Conservation (phyloP, 345 rosid genomes). For the Arabidopsis suecica region DNA sequence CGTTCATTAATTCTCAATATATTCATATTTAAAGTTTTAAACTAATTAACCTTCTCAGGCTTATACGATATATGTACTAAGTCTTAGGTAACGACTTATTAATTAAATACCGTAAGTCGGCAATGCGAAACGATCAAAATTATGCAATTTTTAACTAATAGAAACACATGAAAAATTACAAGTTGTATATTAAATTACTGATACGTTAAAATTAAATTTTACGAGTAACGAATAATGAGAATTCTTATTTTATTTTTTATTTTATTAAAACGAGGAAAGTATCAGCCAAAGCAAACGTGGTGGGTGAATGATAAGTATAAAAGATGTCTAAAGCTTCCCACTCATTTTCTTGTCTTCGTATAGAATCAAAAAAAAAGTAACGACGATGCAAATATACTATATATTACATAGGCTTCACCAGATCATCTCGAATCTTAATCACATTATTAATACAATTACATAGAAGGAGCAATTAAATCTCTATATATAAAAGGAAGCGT, state of each 20-base stretch:
- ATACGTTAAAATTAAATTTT: neutral
- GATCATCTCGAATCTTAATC: constrained; percentile 5
- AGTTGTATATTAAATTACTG: neutral
- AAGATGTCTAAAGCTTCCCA: neutral
- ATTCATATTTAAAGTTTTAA: neutral
- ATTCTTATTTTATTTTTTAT: no score
- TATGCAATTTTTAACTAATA: neutral
- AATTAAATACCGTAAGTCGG: neutral
- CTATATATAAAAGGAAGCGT: constrained; percentile 21
- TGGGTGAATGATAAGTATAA: neutral
- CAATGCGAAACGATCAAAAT: neutral
- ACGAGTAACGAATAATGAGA: neutral
- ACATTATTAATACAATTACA: neutral
- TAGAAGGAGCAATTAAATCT: neutral
- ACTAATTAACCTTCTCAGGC: neutral
- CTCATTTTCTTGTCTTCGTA: neutral
- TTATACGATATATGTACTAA: neutral
- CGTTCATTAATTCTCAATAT: neutral
- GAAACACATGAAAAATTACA: neutral
- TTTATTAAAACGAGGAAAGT: no score
- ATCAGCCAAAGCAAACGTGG: constrained; percentile 18
- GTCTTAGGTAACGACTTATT: neutral
- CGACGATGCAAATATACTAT: neutral
- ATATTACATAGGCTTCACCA: neutral
- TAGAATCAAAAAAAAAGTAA: neutral